A percentile compares a stretch with the other conserved stretches of the same genome.
These are phyloP conservation scores for Blumeriella jaapii DNA, from an alignment of 2,329 filamentous ascomycete genomes.

Conservation along the genomic window DNA sequence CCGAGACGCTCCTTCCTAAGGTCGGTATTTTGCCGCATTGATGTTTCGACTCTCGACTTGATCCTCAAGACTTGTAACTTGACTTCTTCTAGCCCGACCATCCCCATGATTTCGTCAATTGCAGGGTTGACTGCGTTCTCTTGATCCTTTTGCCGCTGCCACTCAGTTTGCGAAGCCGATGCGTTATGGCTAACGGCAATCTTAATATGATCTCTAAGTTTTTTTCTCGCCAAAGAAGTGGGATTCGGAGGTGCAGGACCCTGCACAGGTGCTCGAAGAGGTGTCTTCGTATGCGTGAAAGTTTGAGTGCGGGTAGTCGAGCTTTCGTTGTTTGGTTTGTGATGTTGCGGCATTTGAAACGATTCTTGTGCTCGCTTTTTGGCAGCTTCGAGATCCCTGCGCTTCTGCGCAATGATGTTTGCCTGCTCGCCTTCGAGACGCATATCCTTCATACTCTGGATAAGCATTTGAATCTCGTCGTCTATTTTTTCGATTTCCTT, in stretches of 20 bases:
- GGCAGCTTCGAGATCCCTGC: slow-evolving; percentile 35
- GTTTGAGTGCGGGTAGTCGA: background rate
- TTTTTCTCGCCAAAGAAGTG: background rate
- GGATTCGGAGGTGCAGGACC: background rate
- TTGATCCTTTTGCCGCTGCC: slow-evolving; percentile 46
- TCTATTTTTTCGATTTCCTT: slow-evolving; percentile 17
- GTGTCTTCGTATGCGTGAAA: background rate
- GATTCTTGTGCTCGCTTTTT: slow-evolving; percentile 24
- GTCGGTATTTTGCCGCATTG: slow-evolving; percentile 43
- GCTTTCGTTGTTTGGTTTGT: background rate
- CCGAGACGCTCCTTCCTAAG: slow-evolving; percentile 49
- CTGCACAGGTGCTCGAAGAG: background rate
- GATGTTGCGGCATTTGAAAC: slow-evolving; percentile 2
- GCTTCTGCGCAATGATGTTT: slow-evolving; percentile 34
- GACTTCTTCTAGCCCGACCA: slow-evolving; percentile 61
- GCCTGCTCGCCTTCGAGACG: slow-evolving; percentile 35
- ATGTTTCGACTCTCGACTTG: slow-evolving; percentile 51
- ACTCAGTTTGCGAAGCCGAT: slow-evolving; percentile 37
- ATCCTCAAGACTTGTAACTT: slow-evolving; percentile 52
- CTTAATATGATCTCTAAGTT: slow-evolving; percentile 12
- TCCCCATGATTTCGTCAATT: slow-evolving; percentile 53
- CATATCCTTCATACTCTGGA: slow-evolving; percentile 32
- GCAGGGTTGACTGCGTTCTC: slow-evolving; percentile 39
- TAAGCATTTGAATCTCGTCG: slow-evolving; percentile 16
- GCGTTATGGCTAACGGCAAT: slow-evolving; percentile 14